Percentiles rank a stretch among this genome's conserved stretches.
These are phyloP conservation scores for Aspergillus hortae DNA, from an alignment of 2,329 filamentous ascomycete genomes.

Conservation along the genomic window DNA sequence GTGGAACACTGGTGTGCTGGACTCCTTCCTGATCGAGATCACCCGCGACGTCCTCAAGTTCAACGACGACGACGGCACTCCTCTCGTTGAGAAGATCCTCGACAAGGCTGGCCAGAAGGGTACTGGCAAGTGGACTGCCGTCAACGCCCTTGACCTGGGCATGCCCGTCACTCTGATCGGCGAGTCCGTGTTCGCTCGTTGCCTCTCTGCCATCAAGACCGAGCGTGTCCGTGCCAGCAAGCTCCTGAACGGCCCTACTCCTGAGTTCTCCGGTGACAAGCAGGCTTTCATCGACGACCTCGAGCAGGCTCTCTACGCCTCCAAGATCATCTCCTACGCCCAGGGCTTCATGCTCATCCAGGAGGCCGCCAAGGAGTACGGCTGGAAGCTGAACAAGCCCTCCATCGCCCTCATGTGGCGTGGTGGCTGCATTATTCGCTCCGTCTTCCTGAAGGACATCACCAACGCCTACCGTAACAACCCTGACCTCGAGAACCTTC, in stretches of 20 bases:
- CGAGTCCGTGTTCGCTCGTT: conserved; percentile 92
- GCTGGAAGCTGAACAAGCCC: conserved; percentile 99
- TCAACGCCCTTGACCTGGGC: conserved; percentile 96
- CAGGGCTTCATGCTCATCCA: conserved; percentile 99
- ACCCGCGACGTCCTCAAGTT: conserved; percentile 98
- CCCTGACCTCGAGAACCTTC: conserved; percentile 92
- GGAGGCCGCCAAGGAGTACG: conserved; percentile 92
- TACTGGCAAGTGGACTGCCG: conserved; percentile 99
- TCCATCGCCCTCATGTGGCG: conserved; percentile 99
- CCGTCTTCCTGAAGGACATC: conserved; percentile 99
- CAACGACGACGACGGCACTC: conserved; percentile 88
- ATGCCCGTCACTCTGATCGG: conserved; percentile 98
- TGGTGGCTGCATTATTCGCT: conserved; percentile 99
- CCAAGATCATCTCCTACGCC: conserved; percentile 99
- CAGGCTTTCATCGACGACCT: conserved; percentile 93
- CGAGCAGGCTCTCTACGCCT: conserved; percentile 97
- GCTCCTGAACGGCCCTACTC: conserved; percentile 73
- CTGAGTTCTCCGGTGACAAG: conserved; percentile 84
- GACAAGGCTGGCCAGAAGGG: conserved; percentile 99
- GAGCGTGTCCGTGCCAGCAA: conserved; percentile 81
- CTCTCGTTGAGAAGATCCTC: conserved; percentile 97
- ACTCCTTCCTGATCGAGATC: conserved; percentile 99
- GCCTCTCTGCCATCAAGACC: conserved; percentile 88
- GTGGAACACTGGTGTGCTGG: conserved; percentile 98
- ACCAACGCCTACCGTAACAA: conserved; percentile 93